These are phyloP conservation scores for Ophiostoma montium DNA, from an alignment of 2,329 filamentous ascomycete species.

Conservation along the genomic window DNA sequence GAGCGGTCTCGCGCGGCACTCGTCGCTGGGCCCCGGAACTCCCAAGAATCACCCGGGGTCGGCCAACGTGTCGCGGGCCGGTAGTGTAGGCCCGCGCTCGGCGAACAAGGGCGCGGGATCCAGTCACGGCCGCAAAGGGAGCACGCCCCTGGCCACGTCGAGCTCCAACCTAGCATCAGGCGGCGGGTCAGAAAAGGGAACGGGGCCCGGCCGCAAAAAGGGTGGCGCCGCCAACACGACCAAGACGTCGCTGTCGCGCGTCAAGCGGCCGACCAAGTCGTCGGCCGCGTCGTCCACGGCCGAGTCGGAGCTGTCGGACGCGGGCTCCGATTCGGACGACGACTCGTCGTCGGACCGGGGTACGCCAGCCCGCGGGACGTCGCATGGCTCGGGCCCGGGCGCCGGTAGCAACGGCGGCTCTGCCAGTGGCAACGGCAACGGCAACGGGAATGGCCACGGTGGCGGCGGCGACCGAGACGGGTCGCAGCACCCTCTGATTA, in stretches of 20 bases:
- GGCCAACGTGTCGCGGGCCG: conserved; percentile 25
- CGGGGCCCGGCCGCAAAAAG: conserved; percentile 31
- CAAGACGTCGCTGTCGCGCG: conserved; percentile 48
- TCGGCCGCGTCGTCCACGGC: conserved; percentile 45
- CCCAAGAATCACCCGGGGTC: conserved; percentile 32
- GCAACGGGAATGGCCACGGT: conserved; percentile 1
- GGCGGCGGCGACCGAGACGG: conserved; percentile 1
- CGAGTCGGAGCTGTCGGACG: conserved; percentile 52
- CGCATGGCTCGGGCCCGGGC: conserved; percentile 9
- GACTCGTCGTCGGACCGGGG: conserved; percentile 32
- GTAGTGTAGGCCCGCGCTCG: conserved; percentile 45
- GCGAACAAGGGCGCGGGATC: conserved; percentile 29
- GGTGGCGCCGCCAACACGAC: conserved; percentile 23
- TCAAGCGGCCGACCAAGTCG: conserved; percentile 46
- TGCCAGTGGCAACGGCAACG: neutral
- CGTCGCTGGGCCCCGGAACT: conserved; percentile 48
- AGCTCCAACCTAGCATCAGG: conserved; percentile 5
- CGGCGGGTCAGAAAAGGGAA: conserved; percentile 17
- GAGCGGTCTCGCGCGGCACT: conserved; percentile 46
- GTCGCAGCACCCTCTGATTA: neutral
- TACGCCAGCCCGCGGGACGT: conserved; percentile 22
- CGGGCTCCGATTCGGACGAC: conserved; percentile 39
- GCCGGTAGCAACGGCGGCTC: neutral
- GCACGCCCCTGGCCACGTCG: conserved; percentile 24
- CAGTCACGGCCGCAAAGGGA: conserved; percentile 29